A percentile compares a stretch with the other conserved stretches of the same genome.
Evolutionary conservation across 2,329 filamentous ascomycete species (phyloP).

Genomic region (Epichloe bromicola): DNA sequence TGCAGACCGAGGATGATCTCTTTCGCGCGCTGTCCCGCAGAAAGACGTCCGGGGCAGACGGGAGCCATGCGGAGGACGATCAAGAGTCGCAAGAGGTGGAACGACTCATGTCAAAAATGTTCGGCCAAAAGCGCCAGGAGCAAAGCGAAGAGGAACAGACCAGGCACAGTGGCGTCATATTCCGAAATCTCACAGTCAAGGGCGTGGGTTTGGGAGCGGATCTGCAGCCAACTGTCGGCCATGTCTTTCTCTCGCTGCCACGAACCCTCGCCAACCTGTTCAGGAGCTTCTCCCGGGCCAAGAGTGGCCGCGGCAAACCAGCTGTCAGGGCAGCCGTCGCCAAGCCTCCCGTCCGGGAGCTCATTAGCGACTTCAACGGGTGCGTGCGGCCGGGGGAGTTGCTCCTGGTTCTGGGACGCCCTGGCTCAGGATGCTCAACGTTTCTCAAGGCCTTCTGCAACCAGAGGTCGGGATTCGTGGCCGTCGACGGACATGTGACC

Average conservation of each 20-base stretch:
- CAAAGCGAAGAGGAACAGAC: constrained; percentile 59
- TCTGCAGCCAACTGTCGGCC: constrained; percentile 42
- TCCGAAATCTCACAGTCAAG: constrained; percentile 56
- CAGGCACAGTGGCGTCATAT: constrained; percentile 55
- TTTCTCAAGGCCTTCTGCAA: constrained; percentile 62
- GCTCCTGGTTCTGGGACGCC: constrained; percentile 53
- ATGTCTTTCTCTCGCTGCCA: constrained; percentile 45
- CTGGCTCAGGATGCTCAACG: constrained; percentile 57
- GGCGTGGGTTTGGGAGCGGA: constrained; percentile 54
- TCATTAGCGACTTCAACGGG: constrained; percentile 52
- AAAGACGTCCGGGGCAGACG: constrained; percentile 24
- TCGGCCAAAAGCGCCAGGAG: constrained; percentile 49
- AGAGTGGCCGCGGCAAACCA: not conserved
- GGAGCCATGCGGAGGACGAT: constrained; percentile 23
- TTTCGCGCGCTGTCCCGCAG: constrained; percentile 35
- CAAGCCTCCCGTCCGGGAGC: constrained; percentile 48
- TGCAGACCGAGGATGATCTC: constrained; percentile 35
- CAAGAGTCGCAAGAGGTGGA: constrained; percentile 39
- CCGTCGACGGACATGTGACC: constrained; percentile 50
- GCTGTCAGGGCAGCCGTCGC: constrained; percentile 36
- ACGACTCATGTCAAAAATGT: constrained; percentile 56
- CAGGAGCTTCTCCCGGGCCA: constrained; percentile 17
- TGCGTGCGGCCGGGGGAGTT: constrained; percentile 63
- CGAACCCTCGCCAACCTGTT: constrained; percentile 32
- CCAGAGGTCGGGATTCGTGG: constrained; percentile 49